Conservation (phyloP, 2,329 filamentous ascomycete species). For the Alternaria sp. region DNA sequence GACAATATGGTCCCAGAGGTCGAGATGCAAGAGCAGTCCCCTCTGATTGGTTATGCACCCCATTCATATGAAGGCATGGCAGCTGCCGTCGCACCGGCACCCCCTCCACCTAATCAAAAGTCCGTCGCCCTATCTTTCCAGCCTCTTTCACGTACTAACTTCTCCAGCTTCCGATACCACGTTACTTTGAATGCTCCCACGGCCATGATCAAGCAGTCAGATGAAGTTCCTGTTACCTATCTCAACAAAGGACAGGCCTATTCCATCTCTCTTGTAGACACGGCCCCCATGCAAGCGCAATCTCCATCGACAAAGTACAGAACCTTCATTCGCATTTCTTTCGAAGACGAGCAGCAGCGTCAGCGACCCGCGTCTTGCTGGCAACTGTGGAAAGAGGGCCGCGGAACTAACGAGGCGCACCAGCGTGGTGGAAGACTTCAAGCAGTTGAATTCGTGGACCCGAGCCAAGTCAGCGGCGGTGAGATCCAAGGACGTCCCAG, state of each 20-base stretch:
- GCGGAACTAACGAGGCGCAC: conserved; percentile 94
- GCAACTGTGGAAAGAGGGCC: conserved; percentile 95
- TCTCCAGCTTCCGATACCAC: conserved; percentile 80
- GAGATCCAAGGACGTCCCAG: conserved; percentile 58
- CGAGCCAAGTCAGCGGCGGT: conserved; percentile 63
- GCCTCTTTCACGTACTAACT: conserved; percentile 31
- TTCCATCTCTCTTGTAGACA: conserved; percentile 84
- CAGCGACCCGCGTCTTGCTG: conserved; percentile 83
- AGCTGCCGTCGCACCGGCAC: conserved; percentile 45
- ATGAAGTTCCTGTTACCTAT: conserved; percentile 97
- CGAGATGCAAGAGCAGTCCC: conserved; percentile 69
- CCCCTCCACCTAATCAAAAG: conserved; percentile 56
- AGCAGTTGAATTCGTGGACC: conserved; percentile 91
- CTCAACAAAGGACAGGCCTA: conserved; percentile 98
- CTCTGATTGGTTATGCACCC: conserved; percentile 67
- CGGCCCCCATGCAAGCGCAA: conserved; percentile 65
- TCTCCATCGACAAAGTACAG: conserved; percentile 76
- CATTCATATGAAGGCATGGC: conserved; percentile 54
- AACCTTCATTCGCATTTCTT: conserved; percentile 93
- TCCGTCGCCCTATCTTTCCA: conserved; percentile 40
- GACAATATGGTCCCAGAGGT: conserved; percentile 63
- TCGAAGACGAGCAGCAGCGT: conserved; percentile 94
- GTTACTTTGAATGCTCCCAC: conserved; percentile 92
- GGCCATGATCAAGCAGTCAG: conserved; percentile 89
- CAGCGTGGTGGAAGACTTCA: conserved; percentile 91